Base-by-base conservation (phyloP, 352 stramenopile genomes). In the Globisporangium ultimum region DNA sequence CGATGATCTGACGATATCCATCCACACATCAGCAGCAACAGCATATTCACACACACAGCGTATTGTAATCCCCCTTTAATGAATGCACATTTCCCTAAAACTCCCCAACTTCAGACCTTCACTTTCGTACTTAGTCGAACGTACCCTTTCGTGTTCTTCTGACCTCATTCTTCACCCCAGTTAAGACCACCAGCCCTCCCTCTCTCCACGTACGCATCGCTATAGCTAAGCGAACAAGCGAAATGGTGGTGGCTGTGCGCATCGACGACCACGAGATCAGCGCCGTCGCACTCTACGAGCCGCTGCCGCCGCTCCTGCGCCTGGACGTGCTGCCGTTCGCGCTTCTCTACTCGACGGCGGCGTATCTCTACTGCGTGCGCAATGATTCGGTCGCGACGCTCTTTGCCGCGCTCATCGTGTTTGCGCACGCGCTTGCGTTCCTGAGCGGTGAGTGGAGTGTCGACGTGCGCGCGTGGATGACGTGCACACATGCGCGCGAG, bases 1-100 rank as follows among this genome's bases (percentile, higher is more conserved):
- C 83, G 83, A 92, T 92, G 83, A 92, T 89, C 83, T 82, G 83
- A 91, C 75, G 74, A 81, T 63, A 63, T 57, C 12, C 52, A 17
- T 53, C 12, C 46, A 32, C 24, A 32, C 24, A 32, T n/a, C n/a
- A n/a, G n/a, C n/a, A n/a, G n/a, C n/a, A n/a, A n/a, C n/a, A 32
- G 24, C 24, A 6, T 5, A 32, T 32, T 6, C 5, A 6, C 24
- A 32, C 5, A 32, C 24, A 32, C 24, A 32, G 24, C 24, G 24
- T 32, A 2, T 32, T 32, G 24, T 32, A 32, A 32, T 32, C 5
- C 24, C 24, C 2, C 24, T 6, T 32, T 5, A 32, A 32, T 32
- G 24, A 2, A 32, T 5, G 2, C 5, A n/a, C n/a, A n/a, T 5
- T 32, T 32, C 2, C 2, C 24, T 5, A 5, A 2, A 32, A 6